Conservation (phyloP, 1,284 basidiomycete genomes). For the Heterobasidion parviporum region DNA sequence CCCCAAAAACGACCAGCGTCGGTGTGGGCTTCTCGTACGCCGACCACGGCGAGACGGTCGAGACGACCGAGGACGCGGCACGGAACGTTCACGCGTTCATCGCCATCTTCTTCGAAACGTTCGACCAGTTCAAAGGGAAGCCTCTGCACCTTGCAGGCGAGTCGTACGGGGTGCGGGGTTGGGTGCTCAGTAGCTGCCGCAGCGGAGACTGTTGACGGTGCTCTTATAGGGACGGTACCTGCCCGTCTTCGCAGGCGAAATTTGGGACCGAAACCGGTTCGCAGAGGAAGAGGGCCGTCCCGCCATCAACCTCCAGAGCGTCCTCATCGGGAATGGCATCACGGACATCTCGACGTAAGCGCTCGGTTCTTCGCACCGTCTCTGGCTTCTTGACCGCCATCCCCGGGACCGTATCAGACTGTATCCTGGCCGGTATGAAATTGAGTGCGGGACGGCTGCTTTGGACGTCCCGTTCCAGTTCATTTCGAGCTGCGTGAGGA, state of each 20-base stretch:
- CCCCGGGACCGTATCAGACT: conserved; percentile 26
- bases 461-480: conserved; percentile 49
- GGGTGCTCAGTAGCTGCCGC: conserved; percentile 18
- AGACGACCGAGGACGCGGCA: conserved; percentile 66
- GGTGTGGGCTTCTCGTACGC: conserved; percentile 64
- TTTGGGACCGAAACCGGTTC: conserved; percentile 65
- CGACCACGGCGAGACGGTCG: conserved; percentile 45
- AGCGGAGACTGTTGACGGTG: conserved; percentile 23
- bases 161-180: conserved; percentile 47
- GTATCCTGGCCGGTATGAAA: conserved; percentile 53
- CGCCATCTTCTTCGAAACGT: conserved; percentile 69
- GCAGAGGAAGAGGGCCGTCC: conserved; percentile 45
- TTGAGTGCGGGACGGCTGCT: conserved; percentile 51
- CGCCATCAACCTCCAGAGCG: conserved; percentile 61
- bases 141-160: conserved; percentile 66
- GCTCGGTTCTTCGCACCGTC: background rate
- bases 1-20: conserved; percentile 23
- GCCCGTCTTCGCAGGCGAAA: conserved; percentile 74
- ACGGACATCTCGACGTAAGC: conserved; percentile 53
- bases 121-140: conserved; percentile 56
- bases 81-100: conserved; percentile 66
- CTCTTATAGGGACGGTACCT: conserved; percentile 60
- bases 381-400: background rate
- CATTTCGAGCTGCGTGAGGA: conserved; percentile 49
- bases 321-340: conserved; percentile 57